phyloP scores from a whole-genome alignment of 345 rosid genomes.

The Hirschfeldia incana region DNA sequence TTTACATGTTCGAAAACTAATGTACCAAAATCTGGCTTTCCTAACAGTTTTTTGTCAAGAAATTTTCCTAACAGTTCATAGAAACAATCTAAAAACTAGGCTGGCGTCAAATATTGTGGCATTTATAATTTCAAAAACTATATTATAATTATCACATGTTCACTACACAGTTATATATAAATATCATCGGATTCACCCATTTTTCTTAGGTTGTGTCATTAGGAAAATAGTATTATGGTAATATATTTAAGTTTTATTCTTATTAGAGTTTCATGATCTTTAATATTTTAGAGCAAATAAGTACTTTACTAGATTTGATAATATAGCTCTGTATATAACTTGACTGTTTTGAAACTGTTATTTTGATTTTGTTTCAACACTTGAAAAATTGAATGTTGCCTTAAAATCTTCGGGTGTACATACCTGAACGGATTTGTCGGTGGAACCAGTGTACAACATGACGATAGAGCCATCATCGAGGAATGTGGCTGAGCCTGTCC shows the following conservation, averaged over 20 bases:
- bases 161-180: not conserved
- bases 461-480: conserved; percentile 63
- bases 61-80: conserved; percentile 3
- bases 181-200: not conserved
- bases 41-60: not conserved
- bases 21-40: conserved; percentile 24
- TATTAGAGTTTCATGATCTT: not conserved
- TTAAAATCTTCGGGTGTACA: not conserved
- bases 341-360: not conserved
- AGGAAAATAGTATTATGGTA: not conserved
- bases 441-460: conserved; percentile 84
- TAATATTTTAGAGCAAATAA: not conserved
- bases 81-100: not conserved
- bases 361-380: not conserved
- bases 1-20: conserved; percentile 31
- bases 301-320: not conserved
- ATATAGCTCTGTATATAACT: not conserved
- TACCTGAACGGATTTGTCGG: conserved; percentile 63
- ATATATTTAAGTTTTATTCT: not conserved
- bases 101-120: not conserved
- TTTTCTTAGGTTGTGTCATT: not conserved
- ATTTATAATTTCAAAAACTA: not conserved
- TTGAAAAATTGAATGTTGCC: not conserved
- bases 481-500: conserved; percentile 94
- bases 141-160: not conserved